Percentiles rank a stretch among this genome's conserved stretches.
Conservation (phyloP, 2,329 filamentous ascomycete genomes). For the Cladorrhinum sp. region DNA sequence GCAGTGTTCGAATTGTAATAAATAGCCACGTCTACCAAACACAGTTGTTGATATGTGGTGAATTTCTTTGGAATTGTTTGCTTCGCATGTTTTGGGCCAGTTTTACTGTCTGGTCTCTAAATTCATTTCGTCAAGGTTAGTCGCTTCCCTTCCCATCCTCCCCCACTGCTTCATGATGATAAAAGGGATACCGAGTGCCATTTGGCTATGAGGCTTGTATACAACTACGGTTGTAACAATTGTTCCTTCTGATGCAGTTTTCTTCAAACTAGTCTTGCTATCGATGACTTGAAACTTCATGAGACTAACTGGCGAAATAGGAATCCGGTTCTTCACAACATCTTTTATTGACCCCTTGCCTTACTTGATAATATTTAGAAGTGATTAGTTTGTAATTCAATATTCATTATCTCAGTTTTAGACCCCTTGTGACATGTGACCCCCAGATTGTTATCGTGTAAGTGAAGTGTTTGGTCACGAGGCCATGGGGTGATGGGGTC, state of each 20-base stretch:
- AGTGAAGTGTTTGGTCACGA: neutral
- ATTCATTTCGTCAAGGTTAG: neutral
- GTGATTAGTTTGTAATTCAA: neutral
- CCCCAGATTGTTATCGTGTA: neutral
- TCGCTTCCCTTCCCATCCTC: neutral
- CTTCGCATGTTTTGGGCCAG: neutral
- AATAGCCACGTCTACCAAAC: constrained; percentile 1
- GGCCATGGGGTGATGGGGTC: neutral
- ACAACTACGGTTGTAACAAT: constrained; percentile 11
- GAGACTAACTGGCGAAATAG: neutral
- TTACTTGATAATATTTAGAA: neutral
- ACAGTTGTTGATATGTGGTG: neutral
- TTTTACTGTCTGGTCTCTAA: neutral
- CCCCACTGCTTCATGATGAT: constrained; percentile 4
- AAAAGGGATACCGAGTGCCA: constrained; percentile 10
- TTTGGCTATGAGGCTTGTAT: constrained; percentile 8
- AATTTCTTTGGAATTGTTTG: neutral
- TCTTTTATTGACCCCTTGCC: too few relatives aligned
- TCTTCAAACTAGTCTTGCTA: neutral
- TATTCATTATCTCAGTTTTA: neutral
- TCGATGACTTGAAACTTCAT: neutral
- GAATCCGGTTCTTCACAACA: too few relatives aligned
- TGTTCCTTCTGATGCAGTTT: constrained; percentile 9
- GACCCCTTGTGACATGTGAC: neutral
- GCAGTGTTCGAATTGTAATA: constrained; percentile 20